phyloP scores from a whole-genome alignment of 2,329 filamentous ascomycete species.

The Beauveria asiatica region DNA sequence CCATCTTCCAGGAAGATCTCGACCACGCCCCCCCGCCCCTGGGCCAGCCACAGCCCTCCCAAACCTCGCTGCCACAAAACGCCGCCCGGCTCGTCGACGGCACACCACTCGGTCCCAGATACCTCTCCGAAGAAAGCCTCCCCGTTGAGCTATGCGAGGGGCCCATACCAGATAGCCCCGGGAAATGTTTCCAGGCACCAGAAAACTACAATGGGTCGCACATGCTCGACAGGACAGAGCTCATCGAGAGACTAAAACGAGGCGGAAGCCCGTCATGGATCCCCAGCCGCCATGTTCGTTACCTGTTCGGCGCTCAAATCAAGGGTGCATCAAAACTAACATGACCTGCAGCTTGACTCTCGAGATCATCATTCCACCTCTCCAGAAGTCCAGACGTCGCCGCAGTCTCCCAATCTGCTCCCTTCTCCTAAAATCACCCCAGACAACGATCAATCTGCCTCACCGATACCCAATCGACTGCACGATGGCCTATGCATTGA shows the following conservation, averaged over 20 bases:
- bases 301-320: neutral
- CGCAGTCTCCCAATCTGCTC: slow-evolving; percentile 32
- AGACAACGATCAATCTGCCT: slow-evolving; percentile 28
- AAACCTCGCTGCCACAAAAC: slow-evolving; percentile 12
- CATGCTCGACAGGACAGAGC: slow-evolving; percentile 58
- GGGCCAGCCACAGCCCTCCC: slow-evolving; percentile 17
- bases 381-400: slow-evolving; percentile 21
- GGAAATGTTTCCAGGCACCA: slow-evolving; percentile 15
- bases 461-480: slow-evolving; percentile 31
- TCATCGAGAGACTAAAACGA: slow-evolving; percentile 79
- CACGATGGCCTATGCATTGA: slow-evolving; percentile 60
- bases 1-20: slow-evolving; percentile 48
- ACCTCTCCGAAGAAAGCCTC: slow-evolving; percentile 51
- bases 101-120: slow-evolving; percentile 15
- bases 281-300: slow-evolving; percentile 51
- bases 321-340: slow-evolving; percentile 7
- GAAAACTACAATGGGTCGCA: slow-evolving; percentile 20
- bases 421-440: slow-evolving; percentile 41
- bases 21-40: slow-evolving; percentile 24
- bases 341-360: slow-evolving; percentile 29
- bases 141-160: slow-evolving; percentile 54
- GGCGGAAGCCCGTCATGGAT: slow-evolving; percentile 70
- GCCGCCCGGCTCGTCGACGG: slow-evolving; percentile 4
- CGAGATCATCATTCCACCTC: slow-evolving; percentile 19
- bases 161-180: slow-evolving; percentile 37